Conservation (phyloP, 192 early-diverging fungal species). For the Backusella psychrophila region DNA sequence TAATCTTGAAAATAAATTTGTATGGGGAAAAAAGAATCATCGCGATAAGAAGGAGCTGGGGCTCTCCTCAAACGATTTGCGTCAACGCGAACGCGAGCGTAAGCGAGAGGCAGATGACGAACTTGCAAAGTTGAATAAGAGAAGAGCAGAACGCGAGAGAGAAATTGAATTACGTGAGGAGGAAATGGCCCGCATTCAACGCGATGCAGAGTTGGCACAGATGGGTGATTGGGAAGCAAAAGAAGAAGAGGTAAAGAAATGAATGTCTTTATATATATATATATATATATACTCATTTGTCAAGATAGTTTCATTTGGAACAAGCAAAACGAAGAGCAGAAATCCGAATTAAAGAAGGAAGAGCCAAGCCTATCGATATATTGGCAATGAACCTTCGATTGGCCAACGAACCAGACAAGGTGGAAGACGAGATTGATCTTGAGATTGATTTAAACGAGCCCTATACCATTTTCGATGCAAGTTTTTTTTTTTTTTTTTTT, state of each 20-base stretch:
- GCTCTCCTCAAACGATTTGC: slow-evolving; percentile 52
- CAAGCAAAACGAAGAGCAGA: slow-evolving; percentile 91
- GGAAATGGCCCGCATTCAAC: slow-evolving; percentile 69
- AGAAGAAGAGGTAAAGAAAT: slow-evolving; percentile 68
- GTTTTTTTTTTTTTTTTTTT: too few relatives aligned
- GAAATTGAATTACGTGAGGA: slow-evolving; percentile 81
- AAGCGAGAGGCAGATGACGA: slow-evolving; percentile 69
- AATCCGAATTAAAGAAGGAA: slow-evolving; percentile 83
- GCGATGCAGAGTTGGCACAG: slow-evolving; percentile 83
- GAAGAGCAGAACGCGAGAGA: slow-evolving; percentile 77
- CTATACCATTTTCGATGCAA: slow-evolving; percentile 70
- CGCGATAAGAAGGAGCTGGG: slow-evolving; percentile 70
- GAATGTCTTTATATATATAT: not conserved
- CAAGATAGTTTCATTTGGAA: slow-evolving; percentile 71
- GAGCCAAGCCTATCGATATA: slow-evolving; percentile 91
- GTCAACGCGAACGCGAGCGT: slow-evolving; percentile 50
- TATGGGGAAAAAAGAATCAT: slow-evolving; percentile 93
- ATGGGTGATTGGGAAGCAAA: slow-evolving; percentile 95
- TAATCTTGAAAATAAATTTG: slow-evolving; percentile 82
- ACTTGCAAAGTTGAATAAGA: slow-evolving; percentile 78
- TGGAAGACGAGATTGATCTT: slow-evolving; percentile 72
- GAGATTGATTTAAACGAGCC: slow-evolving; percentile 91
- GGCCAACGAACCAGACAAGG: slow-evolving; percentile 65
- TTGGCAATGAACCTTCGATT: slow-evolving; percentile 88
- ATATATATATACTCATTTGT: not conserved